phyloP scores from a whole-genome alignment of 1,284 basidiomycete genomes.

The Caloboletus firmus region DNA sequence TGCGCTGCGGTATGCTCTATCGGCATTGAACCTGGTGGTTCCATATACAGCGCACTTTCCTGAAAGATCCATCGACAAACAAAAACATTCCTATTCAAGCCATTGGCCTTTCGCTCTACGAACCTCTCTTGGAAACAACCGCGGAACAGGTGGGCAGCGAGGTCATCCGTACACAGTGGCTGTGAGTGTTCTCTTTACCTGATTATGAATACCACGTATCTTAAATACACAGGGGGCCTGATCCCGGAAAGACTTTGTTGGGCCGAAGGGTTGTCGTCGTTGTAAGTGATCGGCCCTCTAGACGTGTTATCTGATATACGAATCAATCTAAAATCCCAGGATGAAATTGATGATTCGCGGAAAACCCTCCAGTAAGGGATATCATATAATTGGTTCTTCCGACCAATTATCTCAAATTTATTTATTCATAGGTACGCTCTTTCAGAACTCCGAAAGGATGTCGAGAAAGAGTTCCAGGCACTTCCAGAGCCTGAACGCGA shows the following conservation, averaged over 20 bases:
- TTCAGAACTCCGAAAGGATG: constrained; percentile 83
- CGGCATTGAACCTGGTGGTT: constrained; percentile 1
- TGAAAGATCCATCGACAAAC: constrained; percentile 72
- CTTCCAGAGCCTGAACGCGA: constrained; percentile 73
- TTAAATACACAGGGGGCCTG: constrained; percentile 49
- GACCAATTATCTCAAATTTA: constrained; percentile 4
- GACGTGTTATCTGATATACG: constrained; percentile 14
- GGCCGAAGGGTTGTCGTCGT: constrained; percentile 83
- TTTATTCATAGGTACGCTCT: constrained; percentile 80
- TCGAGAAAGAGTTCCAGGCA: constrained; percentile 67
- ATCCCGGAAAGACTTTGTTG: constrained; percentile 69
- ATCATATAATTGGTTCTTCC: constrained; percentile 1
- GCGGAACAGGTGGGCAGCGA: constrained; percentile 80
- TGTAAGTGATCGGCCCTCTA: constrained; percentile 46
- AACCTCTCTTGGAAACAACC: constrained; percentile 74
- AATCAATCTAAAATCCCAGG: constrained; percentile 46
- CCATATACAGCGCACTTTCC: constrained; percentile 70
- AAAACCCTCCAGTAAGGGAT: constrained; percentile 76
- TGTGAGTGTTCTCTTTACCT: constrained; percentile 52
- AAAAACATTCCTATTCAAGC: constrained; percentile 88
- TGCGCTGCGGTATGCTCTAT: background rate
- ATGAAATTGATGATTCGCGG: constrained; percentile 93
- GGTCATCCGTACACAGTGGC: constrained; percentile 91
- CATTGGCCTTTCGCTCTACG: constrained; percentile 91
- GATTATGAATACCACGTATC: constrained; percentile 14